These are phyloP conservation scores for Xylaria scruposa DNA, from an alignment of 495 filamentous ascomycete genomes.

Conservation along the genomic window DNA sequence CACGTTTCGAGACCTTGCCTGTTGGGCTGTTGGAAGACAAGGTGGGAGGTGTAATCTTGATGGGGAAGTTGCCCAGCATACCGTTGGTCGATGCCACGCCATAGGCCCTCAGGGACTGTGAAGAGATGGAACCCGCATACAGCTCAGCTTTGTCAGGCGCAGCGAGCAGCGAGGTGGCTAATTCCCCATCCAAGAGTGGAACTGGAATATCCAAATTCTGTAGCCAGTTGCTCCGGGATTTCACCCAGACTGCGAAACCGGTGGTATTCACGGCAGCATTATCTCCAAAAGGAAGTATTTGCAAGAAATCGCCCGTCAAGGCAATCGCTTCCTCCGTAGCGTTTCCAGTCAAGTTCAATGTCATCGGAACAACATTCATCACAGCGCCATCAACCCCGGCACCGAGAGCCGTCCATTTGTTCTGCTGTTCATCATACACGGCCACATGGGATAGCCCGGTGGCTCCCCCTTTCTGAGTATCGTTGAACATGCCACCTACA, in stretches of 20 bases:
- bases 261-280: conserved; percentile 65
- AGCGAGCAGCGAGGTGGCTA: conserved; percentile 68
- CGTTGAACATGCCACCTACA: conserved; percentile 85
- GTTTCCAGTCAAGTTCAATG: conserved; percentile 77
- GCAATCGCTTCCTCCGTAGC: conserved; percentile 75
- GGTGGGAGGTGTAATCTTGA: conserved; percentile 59
- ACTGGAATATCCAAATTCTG: conserved; percentile 75
- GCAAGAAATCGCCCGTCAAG: conserved; percentile 80
- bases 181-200: conserved; percentile 69
- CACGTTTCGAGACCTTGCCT: conserved; percentile 61
- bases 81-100: conserved; percentile 71
- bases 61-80: conserved; percentile 63
- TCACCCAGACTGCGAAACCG: conserved; percentile 95
- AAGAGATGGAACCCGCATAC: conserved; percentile 79
- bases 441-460: conserved; percentile 75
- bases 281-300: conserved; percentile 68
- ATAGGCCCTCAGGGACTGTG: conserved; percentile 68
- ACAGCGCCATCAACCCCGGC: conserved; percentile 87
- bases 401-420: conserved; percentile 80
- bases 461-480: conserved; percentile 66
- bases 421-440: conserved; percentile 70
- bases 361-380: conserved; percentile 70
- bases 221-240: conserved; percentile 85
- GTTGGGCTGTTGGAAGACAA: conserved; percentile 35
- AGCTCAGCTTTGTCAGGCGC: conserved; percentile 67